These are phyloP conservation scores for Priceomyces carsonii DNA, from an alignment of 805 yeast genomes.

Conservation along the genomic window DNA sequence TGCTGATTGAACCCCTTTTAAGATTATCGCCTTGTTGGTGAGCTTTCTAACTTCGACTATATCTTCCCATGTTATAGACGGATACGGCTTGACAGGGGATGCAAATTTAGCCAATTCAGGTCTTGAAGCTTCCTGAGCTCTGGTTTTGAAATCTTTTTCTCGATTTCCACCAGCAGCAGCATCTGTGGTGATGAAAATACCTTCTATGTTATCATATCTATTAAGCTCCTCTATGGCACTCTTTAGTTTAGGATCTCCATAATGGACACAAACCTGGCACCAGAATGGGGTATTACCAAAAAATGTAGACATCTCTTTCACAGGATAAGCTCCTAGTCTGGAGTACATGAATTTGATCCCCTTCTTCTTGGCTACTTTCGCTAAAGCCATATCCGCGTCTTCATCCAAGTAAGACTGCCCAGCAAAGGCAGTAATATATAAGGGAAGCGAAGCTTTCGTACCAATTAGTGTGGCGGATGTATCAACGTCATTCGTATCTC, in stretches of 20 bases:
- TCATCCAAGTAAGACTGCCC: conserved; percentile 39
- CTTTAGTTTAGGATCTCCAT: too few species aligned
- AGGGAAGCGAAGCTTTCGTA: conserved; percentile 33
- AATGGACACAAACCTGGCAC: conserved; percentile 31
- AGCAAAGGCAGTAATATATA: conserved; percentile 47
- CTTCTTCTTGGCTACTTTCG: conserved; percentile 27
- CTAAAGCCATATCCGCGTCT: conserved; percentile 35
- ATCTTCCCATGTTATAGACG: conserved; percentile 72
- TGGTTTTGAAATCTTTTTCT: conserved; percentile 44
- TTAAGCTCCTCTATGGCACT: conserved; percentile 32
- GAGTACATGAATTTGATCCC: conserved; percentile 36
- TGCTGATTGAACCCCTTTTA: conserved; percentile 81
- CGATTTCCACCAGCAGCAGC: conserved; percentile 52
- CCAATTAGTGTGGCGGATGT: conserved; percentile 22
- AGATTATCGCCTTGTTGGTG: conserved; percentile 60
- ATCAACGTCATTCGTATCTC: conserved; percentile 25
- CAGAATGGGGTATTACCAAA: conserved; percentile 32
- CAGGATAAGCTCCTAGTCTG: conserved; percentile 22
- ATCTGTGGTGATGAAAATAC: conserved; percentile 52
- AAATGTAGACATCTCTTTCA: conserved; percentile 19
- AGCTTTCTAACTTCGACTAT: conserved; percentile 52
- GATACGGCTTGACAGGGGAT: too few species aligned
- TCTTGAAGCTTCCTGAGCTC: conserved; percentile 25
- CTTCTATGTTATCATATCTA: conserved; percentile 35
- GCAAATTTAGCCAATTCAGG: too few species aligned